Evolutionary conservation across 306 rosid genomes (phyloP), one percentile per base, ranked within the genome.

Genomic region (Pyrus bretschneideri): DNA sequence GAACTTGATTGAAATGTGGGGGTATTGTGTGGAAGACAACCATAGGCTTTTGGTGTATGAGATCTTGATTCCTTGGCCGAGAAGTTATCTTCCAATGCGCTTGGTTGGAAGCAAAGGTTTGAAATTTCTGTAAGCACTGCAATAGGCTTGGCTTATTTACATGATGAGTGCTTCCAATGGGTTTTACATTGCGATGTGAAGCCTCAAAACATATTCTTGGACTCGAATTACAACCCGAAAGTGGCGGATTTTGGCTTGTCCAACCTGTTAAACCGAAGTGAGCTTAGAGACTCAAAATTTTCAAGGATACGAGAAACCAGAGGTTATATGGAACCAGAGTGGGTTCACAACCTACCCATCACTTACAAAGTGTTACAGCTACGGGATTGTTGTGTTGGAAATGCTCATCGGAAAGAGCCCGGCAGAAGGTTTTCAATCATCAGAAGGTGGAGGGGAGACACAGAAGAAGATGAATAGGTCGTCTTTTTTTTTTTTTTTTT

Each of bases 321-420:
- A 81, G 93, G 96, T 1, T 91, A 91, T 61, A 91, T 87, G 87
- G 93, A 93, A 21, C 90, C 93, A 1, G 96, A 91, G 76, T 88
- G 96, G 96, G 62, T 91, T 54, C 80, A 73, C 9, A 88, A 88
- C 23, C 68, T 44, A 23, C 80, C 85, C 19, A 84, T 85, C 17
- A 84, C 93, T 5, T 79, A 93, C 19, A 91, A 89, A 76, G 90
- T 89, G 19, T 30, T 91, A 84, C 68, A 89, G 91, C 68, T 89
- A 85, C 11, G 93, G 93, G 40, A 78, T 91, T 71, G 91, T 91
- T 4, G 74, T 86, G 11, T 42, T 91, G 81, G 96, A 91, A 67
- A 80, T 88, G 71, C 22, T 91, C 22, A 88, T 86, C 0, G 90
- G 93, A 58, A 91, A 42, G 70, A 80, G 68, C 25, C 82, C 85